Conservation (phyloP, 176 grass and related monocot species). For the Urochloa ruziziensis region DNA sequence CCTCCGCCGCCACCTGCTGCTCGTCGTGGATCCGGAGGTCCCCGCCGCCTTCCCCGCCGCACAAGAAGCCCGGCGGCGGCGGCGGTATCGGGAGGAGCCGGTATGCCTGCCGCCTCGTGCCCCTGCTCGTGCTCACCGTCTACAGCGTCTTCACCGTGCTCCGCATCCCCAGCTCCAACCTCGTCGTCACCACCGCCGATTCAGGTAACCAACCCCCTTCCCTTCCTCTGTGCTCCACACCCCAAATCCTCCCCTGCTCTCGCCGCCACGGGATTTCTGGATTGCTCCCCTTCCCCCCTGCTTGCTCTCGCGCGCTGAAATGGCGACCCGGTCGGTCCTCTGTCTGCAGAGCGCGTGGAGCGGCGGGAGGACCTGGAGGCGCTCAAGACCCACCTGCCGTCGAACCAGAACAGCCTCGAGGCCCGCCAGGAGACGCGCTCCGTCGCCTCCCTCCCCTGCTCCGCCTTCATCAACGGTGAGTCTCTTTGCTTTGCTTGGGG, state of each 20-base stretch:
- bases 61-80: constrained; percentile 34
- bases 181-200: constrained; percentile 54
- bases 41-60: constrained; percentile 52
- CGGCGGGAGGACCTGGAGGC: constrained; percentile 54
- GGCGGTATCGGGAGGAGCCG: constrained; percentile 25
- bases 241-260: background rate
- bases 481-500: background rate
- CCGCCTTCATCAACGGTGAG: constrained; percentile 77
- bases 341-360: constrained; percentile 45
- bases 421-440: constrained; percentile 66
- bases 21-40: constrained; percentile 56
- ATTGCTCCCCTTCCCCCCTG: background rate
- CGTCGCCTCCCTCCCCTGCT: constrained; percentile 67
- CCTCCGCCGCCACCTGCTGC: background rate
- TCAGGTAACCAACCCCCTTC: constrained; percentile 42
- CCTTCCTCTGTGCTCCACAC: background rate
- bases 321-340: constrained; percentile 15
- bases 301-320: background rate
- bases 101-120: constrained; percentile 52
- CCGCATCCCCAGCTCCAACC: constrained; percentile 56
- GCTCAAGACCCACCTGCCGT: constrained; percentile 82
- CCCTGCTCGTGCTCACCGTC: constrained; percentile 61
- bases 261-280: background rate
- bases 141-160: constrained; percentile 64
- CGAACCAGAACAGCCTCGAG: constrained; percentile 52